Evolutionary conservation across 768 basidiomycete genomes (phyloP).

Genomic region (Boletus speciosus): DNA sequence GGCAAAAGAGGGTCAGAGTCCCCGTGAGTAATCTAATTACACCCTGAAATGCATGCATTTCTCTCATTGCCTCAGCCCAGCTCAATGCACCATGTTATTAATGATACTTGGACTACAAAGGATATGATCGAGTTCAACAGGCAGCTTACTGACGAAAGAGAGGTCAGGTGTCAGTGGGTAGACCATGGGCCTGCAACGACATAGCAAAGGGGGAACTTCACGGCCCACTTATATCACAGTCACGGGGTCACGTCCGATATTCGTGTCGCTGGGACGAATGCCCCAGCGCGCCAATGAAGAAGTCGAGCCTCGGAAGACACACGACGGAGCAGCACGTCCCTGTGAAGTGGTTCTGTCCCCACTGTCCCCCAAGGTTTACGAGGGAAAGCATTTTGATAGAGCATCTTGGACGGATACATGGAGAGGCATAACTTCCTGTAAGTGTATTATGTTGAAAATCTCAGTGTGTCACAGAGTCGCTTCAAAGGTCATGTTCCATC

Average conservation of each 20-base stretch:
- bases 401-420: not conserved
- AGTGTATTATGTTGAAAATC: not conserved
- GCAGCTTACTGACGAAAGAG: not conserved
- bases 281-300: not conserved
- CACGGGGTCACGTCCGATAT: slow-evolving; percentile 12
- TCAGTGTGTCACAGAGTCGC: no score
- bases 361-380: not conserved
- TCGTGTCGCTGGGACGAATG: slow-evolving; percentile 12
- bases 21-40: no score
- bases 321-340: slow-evolving; percentile 8
- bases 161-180: slow-evolving; percentile 2
- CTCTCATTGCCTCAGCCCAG: not conserved
- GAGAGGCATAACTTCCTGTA: not conserved
- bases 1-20: no score
- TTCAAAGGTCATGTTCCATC: no score
- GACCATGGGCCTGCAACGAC: not conserved
- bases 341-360: slow-evolving; percentile 8
- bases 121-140: slow-evolving; percentile 2
- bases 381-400: not conserved
- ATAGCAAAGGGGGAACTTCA: not conserved
- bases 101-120: not conserved
- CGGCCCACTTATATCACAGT: not conserved
- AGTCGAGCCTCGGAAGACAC: slow-evolving; percentile 9
- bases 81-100: not conserved
- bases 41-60: no score